Conservation (phyloP, 2,329 filamentous ascomycete species). For the Curvularia sp. region DNA sequence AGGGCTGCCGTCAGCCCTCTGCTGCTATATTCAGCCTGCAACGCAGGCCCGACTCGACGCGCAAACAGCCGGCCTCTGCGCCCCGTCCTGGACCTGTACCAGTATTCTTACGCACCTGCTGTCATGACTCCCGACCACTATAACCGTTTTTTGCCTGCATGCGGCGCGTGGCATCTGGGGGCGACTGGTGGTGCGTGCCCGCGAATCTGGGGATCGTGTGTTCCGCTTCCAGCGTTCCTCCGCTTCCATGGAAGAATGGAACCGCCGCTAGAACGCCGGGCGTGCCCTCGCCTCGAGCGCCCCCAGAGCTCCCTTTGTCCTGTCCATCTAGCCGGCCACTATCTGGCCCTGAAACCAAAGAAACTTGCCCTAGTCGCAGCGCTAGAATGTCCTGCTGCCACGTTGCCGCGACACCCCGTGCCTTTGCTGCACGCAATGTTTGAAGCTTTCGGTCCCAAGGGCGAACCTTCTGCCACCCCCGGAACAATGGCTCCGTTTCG, state of each 20-base stretch:
- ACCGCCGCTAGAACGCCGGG: conserved; percentile 3
- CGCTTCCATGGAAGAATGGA: conserved; percentile 5
- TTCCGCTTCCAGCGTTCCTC: conserved; percentile 3
- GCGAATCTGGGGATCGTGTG: conserved; percentile 11
- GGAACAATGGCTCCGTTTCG: conserved; percentile 4
- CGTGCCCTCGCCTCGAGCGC: conserved; percentile 2
- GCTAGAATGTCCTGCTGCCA: background rate
- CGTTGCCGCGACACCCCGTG: background rate
- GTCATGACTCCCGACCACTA: background rate
- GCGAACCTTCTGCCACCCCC: background rate
- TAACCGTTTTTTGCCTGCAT: conserved; percentile 22
- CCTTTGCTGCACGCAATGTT: background rate
- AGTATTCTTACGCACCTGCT: background rate
- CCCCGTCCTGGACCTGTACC: conserved; percentile 10
- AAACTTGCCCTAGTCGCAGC: background rate
- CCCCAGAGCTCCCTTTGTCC: background rate
- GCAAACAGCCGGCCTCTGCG: conserved; percentile 8
- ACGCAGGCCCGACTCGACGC: too few relatives aligned
- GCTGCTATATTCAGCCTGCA: conserved; percentile 19
- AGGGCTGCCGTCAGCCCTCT: conserved; percentile 1
- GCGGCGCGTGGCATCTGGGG: conserved; percentile 24
- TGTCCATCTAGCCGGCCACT: background rate
- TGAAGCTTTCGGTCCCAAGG: background rate
- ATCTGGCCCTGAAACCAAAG: too few relatives aligned
- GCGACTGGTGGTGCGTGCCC: conserved; percentile 22